Evolutionary conservation across 1,284 basidiomycete genomes (phyloP).

Genomic region (Termitomyces sp.): DNA sequence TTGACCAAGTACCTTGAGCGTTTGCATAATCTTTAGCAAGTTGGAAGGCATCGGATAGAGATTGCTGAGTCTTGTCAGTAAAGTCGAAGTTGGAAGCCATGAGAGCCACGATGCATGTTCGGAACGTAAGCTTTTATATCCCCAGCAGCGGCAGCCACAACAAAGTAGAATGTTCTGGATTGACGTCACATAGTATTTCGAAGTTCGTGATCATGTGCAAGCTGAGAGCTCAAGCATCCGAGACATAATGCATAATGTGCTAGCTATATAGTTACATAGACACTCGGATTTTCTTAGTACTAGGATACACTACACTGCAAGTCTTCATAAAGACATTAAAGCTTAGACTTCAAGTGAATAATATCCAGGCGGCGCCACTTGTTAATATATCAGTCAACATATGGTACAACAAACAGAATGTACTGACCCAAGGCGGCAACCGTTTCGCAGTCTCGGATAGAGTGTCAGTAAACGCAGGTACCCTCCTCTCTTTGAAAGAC

Average conservation of each 20-base stretch:
- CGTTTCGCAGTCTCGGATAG: constrained; percentile 34
- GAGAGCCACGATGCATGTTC: background rate
- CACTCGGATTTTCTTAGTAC: too few species aligned
- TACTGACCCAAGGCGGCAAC: constrained; percentile 50
- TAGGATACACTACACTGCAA: too few species aligned
- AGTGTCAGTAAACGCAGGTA: constrained; percentile 40
- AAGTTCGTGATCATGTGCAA: background rate
- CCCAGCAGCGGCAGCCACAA: background rate
- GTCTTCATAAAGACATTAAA: constrained; percentile 15
- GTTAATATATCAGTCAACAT: background rate
- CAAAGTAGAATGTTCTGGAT: constrained; percentile 8
- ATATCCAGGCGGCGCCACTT: constrained; percentile 39
- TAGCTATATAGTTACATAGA: too few species aligned
- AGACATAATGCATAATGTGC: too few species aligned
- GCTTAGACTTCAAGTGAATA: constrained; percentile 33
- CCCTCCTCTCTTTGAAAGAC: constrained; percentile 45
- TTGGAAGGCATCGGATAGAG: constrained; percentile 66
- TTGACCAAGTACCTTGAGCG: constrained; percentile 52
- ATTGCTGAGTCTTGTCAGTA: constrained; percentile 73
- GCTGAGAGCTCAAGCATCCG: background rate
- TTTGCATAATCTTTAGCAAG: constrained; percentile 81
- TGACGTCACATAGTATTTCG: constrained; percentile 2
- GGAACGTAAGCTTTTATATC: constrained; percentile 2
- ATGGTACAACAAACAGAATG: background rate
- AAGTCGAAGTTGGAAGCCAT: constrained; percentile 69